These are phyloP conservation scores for Athelia sp. DNA, from an alignment of 1,284 basidiomycete genomes.

Conservation along the genomic window DNA sequence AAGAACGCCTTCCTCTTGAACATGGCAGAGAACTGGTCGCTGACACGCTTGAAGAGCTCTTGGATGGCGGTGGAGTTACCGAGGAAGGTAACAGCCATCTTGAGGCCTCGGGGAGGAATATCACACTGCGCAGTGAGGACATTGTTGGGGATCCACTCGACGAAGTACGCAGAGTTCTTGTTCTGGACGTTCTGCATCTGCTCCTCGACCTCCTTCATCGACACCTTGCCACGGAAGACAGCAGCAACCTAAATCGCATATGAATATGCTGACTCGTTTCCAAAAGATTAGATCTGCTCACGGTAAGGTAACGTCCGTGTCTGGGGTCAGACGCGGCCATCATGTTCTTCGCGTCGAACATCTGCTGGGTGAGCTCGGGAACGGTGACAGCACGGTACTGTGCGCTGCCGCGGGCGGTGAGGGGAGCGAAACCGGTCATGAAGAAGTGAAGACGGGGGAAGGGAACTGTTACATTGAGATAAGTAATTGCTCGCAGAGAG, in stretches of 20 bases:
- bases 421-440: conserved; percentile 95
- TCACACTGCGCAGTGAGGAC: conserved; percentile 95
- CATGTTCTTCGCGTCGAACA: conserved; percentile 99
- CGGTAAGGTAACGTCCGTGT: conserved; percentile 92
- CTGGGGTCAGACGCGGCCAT: conserved; percentile 95
- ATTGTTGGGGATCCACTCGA: conserved; percentile 99
- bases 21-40: conserved; percentile 98
- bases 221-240: conserved; percentile 98
- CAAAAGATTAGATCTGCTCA: conserved; percentile 26
- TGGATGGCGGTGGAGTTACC: conserved; percentile 98
- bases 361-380: conserved; percentile 94
- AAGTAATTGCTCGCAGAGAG: background rate
- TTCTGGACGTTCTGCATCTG: conserved; percentile 97
- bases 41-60: conserved; percentile 96
- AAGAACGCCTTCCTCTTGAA: conserved; percentile 99
- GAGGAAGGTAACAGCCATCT: conserved; percentile 97
- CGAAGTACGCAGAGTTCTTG: conserved; percentile 97
- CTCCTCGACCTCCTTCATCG: conserved; percentile 99
- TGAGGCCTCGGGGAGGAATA: conserved; percentile 88
- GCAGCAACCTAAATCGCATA: conserved; percentile 76
- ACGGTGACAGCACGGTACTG: conserved; percentile 95
- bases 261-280: background rate
- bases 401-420: conserved; percentile 90
- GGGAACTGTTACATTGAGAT: conserved; percentile 54
- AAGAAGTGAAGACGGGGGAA: conserved; percentile 99